Percentiles rank a stretch among this genome's conserved stretches.
Conservation (phyloP, 805 yeast species). For the Saccharomycopsis synnaedendra region DNA sequence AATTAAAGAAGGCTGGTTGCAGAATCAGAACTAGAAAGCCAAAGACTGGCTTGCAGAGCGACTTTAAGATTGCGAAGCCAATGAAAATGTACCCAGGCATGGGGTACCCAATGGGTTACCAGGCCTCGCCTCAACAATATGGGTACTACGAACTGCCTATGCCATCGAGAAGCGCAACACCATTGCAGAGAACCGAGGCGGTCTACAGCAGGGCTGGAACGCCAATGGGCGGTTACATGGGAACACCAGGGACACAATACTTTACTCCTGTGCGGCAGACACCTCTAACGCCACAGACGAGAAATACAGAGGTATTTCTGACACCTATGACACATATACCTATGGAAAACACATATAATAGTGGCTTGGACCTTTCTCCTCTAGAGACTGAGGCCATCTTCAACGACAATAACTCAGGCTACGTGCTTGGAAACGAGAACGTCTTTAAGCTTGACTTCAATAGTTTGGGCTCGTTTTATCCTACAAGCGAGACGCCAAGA, state of each 20-base stretch:
- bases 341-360: neutral
- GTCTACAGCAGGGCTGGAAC: conserved; percentile 10
- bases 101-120: neutral
- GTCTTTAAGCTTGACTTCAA: conserved; percentile 4
- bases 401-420: neutral
- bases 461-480: conserved; percentile 6
- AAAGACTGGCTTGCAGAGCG: neutral
- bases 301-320: neutral
- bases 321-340: conserved; percentile 4
- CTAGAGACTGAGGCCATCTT: conserved; percentile 8
- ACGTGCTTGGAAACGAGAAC: neutral
- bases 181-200: conserved; percentile 2
- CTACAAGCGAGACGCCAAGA: conserved; percentile 7
- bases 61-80: conserved; percentile 6
- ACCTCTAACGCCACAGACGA: conserved; percentile 2
- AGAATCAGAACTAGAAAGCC: conserved; percentile 16
- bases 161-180: conserved; percentile 9
- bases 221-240: conserved; percentile 7
- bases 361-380: conserved; percentile 13
- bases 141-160: conserved; percentile 8
- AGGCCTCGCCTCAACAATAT: too few relatives aligned
- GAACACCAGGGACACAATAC: conserved; percentile 2
- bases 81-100: neutral
- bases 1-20: conserved; percentile 16
- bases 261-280: conserved; percentile 8